Evolutionary conservation across 2,329 filamentous ascomycete species (phyloP).

Genomic region (Chrysosporium keratinophilum): DNA sequence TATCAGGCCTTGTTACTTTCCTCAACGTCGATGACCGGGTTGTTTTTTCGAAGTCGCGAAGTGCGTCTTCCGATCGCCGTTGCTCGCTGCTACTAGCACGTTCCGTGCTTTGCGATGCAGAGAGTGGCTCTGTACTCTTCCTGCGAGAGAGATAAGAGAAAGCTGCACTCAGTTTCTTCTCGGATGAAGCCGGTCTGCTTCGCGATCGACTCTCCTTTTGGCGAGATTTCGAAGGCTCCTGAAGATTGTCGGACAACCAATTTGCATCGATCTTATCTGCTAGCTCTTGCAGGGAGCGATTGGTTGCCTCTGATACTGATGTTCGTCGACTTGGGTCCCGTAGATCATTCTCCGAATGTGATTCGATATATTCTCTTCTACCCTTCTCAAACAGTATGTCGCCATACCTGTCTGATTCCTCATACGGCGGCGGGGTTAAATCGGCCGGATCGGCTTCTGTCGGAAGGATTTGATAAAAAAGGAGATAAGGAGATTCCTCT

Average conservation of each 20-base stretch:
- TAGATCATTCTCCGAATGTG: not conserved
- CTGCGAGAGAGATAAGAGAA: constrained; percentile 8
- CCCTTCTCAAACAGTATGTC: constrained; percentile 7
- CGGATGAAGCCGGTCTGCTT: not conserved
- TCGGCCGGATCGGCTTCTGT: constrained; percentile 56
- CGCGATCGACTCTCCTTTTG: not conserved
- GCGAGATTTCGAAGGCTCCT: not conserved
- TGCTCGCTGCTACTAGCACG: not conserved
- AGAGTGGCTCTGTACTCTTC: constrained; percentile 9
- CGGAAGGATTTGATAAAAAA: constrained; percentile 91
- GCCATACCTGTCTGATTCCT: constrained; percentile 5
- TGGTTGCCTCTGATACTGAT: not conserved
- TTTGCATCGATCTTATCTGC: not conserved
- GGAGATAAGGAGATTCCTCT: constrained; percentile 82
- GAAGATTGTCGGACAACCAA: not conserved
- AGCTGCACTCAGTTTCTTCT: constrained; percentile 3
- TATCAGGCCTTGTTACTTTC: constrained; percentile 5
- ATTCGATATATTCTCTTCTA: not conserved
- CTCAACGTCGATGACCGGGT: not conserved
- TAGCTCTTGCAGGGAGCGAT: not conserved
- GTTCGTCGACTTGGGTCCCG: not conserved
- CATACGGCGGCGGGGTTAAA: constrained; percentile 17
- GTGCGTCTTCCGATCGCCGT: not conserved
- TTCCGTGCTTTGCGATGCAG: not conserved
- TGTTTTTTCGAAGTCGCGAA: not conserved